Conservation (phyloP, 768 basidiomycete species). For the Asterophora lycoperdoides region DNA sequence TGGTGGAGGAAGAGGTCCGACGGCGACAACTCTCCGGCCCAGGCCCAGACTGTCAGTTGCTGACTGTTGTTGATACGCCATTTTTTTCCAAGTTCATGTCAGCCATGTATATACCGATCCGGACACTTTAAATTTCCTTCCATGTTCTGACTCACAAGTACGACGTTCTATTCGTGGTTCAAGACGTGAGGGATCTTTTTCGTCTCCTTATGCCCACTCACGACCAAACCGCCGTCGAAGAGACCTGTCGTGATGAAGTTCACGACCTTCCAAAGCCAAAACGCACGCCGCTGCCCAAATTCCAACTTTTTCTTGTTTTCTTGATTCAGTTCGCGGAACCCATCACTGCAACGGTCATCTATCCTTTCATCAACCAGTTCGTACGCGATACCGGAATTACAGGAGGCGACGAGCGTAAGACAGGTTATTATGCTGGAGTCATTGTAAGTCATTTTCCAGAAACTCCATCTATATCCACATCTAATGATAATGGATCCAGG, state of each 20-base stretch:
- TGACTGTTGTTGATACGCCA: too few relatives aligned
- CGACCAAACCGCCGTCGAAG: not conserved
- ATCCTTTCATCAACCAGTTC: constrained; percentile 43
- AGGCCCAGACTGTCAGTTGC: too few relatives aligned
- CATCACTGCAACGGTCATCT: constrained; percentile 33
- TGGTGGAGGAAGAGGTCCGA: too few relatives aligned
- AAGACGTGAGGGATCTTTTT: not conserved
- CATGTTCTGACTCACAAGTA: too few relatives aligned
- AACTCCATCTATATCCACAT: not conserved
- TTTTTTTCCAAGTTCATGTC: too few relatives aligned
- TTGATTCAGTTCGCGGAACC: constrained; percentile 33
- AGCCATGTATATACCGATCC: too few relatives aligned
- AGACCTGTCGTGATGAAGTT: not conserved
- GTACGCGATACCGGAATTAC: constrained; percentile 41
- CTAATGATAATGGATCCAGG: constrained; percentile 16
- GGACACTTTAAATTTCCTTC: too few relatives aligned
- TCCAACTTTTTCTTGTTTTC: constrained; percentile 34
- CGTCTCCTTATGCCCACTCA: not conserved
- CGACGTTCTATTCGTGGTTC: too few relatives aligned
- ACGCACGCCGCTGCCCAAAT: constrained; percentile 30
- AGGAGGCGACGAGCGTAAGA: constrained; percentile 38
- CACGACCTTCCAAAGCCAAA: constrained; percentile 5
- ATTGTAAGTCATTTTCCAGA: constrained; percentile 28
- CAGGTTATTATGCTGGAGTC: constrained; percentile 46
- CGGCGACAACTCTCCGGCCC: too few relatives aligned